Evolutionary conservation across 441 rosid genomes (phyloP), one percentile per base, ranked within the genome.

Genomic region (Arabidopsis hybrid): DNA sequence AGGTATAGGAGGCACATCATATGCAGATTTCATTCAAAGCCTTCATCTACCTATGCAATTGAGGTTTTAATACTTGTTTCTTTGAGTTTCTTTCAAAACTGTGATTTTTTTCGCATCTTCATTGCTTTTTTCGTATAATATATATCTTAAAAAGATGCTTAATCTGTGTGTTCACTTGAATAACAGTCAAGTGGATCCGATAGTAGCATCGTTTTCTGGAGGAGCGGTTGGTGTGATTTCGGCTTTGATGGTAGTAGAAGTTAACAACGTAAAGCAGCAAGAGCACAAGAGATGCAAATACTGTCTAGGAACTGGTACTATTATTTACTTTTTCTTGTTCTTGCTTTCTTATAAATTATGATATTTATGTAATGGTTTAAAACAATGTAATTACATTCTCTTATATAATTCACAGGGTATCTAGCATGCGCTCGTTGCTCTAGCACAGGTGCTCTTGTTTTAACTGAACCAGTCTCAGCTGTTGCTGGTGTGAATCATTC

Each of bases 211-310:
- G 13, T 95, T 95, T 82, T 92, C 99, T 43, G 99, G 99, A 43
- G 99, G 99, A 79, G 96, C 99, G 60, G 99, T 95, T 60, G 98
- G 99, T 72, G 98, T 95, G 55, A 92, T 95, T 61, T 95, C 99
- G 32, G 90, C 99, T 36, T 82, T 95, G 88, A 95, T 95, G 99
- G 92, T 95, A 35, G 97, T 95, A 4, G 99, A 95, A 82, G 85
- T 95, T 73, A 95, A 95, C 89, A 95, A 95, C 32, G 98, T 95
- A 35, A 95, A 92, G 82, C 98, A 79, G 72, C 99, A 95, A 76
- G 98, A 95, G 57, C 88, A 85, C 42, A 95, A 95, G 84, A 84
- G 97, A 89, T 95, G 99, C 97, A 94, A 92, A 82, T 94, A 94
- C 60, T 94, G 99, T 74, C 85, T 92, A 75, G 99, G 99, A 86